Evolutionary conservation across 805 yeast species (phyloP).

Genomic region (Wickerhamiella slavikovae): DNA sequence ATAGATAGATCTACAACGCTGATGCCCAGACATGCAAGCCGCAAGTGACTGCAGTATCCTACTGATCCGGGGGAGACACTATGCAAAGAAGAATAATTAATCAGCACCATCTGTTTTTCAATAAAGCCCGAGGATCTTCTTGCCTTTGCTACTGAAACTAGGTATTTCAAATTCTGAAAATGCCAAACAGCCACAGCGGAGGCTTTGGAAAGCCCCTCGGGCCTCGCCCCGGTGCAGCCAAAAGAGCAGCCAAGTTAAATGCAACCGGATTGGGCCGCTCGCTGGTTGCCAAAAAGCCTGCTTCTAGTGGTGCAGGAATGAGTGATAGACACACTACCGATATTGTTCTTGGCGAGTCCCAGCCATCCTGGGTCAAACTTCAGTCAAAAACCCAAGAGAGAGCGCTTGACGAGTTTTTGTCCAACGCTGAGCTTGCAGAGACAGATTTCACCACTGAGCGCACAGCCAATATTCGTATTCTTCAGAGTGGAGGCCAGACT

Average conservation of each 20-base stretch:
- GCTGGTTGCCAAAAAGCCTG: slow-evolving; percentile 48
- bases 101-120: too few species aligned
- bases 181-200: too few species aligned
- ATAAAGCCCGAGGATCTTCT: too few species aligned
- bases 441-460: slow-evolving; percentile 91
- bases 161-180: too few species aligned
- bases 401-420: slow-evolving; percentile 81
- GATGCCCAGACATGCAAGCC: too few species aligned
- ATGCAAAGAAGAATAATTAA: too few species aligned
- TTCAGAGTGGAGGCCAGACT: slow-evolving; percentile 27
- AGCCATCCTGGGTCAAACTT: slow-evolving; percentile 74
- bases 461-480: slow-evolving; percentile 61
- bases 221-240: slow-evolving; percentile 76
- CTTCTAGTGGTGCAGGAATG: slow-evolving; percentile 52
- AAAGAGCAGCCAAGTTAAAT: slow-evolving; percentile 32
- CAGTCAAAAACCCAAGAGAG: slow-evolving; percentile 90
- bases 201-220: slow-evolving; percentile 41
- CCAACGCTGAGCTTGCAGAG: slow-evolving; percentile 89
- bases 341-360: slow-evolving; percentile 41
- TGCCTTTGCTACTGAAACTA: too few species aligned
- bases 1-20: too few species aligned
- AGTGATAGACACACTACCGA: slow-evolving; percentile 65
- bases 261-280: slow-evolving; percentile 71
- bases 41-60: too few species aligned
- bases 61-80: too few species aligned